Evolutionary conservation across 1,284 basidiomycete genomes (phyloP), one percentile per base, ranked within the genome.

Genomic region (Farysia itapuensis): DNA sequence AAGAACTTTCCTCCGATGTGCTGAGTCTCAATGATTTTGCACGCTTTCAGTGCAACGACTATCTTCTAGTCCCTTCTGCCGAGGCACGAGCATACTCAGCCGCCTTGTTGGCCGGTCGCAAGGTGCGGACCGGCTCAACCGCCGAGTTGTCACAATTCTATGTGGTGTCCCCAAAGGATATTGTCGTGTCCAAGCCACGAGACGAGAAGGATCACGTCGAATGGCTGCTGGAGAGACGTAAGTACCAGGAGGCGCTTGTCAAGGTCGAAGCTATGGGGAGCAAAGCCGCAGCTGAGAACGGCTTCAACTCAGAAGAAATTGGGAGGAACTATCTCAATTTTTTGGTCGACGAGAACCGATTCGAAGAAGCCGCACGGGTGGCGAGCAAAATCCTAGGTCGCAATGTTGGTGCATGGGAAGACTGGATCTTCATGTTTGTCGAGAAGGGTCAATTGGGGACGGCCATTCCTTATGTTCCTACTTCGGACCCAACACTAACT

Each of bases 341-440:
- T 40, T 56, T 75, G 8, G 58, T 75, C 4, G 60, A 71, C 13
- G 65, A 66, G 89, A 90, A 84, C 22, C 83, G 93, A 40, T 96
- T 84, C 64, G 79, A 78, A 4, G 88, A 88, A 67, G 94, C 95
- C 1, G 94, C 94, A 0, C 79, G 82, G 13, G 79, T 94, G n/a
- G 88, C 87, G 49, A 86, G 90, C 0, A 90, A 89, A 72, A 90
- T 96, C 1, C 87, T 96, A 49, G 86, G 84, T 0, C 83, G 84
- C 25, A 85, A 96, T 67, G 79, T 82, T 4, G 85, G 85, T 61
- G 83, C 84, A 14, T 99, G 95, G 95, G 93, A 97, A 75, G 85
- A 88, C 68, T 95, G 89, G 87, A 89, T 97, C 74, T 94, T 95
- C 72, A 80, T 85, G 8, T 97, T 95, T 72, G 88, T 88, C 0